These are phyloP conservation scores for Tuber brumale DNA, from an alignment of 495 filamentous ascomycete species.

Conservation along the genomic window DNA sequence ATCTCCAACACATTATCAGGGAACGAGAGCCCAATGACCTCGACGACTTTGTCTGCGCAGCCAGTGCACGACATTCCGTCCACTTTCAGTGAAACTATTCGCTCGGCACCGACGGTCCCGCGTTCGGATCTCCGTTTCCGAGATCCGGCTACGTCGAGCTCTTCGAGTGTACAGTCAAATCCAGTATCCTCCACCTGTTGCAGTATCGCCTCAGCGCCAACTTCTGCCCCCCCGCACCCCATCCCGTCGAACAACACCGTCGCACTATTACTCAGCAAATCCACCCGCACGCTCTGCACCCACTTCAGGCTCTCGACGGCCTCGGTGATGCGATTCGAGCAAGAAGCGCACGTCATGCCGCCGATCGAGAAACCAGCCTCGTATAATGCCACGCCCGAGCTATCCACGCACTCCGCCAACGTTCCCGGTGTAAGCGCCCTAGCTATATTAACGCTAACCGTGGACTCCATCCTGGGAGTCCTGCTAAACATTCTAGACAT, in stretches of 20 bases:
- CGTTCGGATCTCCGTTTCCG: not conserved
- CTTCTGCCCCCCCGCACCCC: constrained; percentile 41
- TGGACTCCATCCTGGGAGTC: constrained; percentile 1
- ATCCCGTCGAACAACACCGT: constrained; percentile 54
- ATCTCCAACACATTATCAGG: constrained; percentile 42
- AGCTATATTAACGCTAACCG: not conserved
- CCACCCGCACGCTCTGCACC: constrained; percentile 58
- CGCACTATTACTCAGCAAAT: constrained; percentile 65
- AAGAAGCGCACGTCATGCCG: constrained; percentile 77
- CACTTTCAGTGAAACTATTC: not conserved
- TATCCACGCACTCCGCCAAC: not conserved
- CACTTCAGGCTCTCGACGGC: constrained; percentile 57
- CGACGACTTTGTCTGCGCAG: constrained; percentile 58
- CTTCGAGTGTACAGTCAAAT: not conserved
- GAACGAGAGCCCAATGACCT: not conserved
- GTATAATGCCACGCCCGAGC: not conserved
- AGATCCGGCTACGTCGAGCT: not conserved
- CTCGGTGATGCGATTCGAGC: constrained; percentile 57
- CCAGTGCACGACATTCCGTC: constrained; percentile 81
- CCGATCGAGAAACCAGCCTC: constrained; percentile 59
- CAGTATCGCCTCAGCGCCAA: not conserved
- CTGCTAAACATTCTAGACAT: not conserved
- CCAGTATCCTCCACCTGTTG: not conserved
- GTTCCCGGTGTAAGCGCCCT: not conserved
- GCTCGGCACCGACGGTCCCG: not conserved